phyloP scores from a whole-genome alignment of 208 protist species.

The Leishmania braziliensis region DNA sequence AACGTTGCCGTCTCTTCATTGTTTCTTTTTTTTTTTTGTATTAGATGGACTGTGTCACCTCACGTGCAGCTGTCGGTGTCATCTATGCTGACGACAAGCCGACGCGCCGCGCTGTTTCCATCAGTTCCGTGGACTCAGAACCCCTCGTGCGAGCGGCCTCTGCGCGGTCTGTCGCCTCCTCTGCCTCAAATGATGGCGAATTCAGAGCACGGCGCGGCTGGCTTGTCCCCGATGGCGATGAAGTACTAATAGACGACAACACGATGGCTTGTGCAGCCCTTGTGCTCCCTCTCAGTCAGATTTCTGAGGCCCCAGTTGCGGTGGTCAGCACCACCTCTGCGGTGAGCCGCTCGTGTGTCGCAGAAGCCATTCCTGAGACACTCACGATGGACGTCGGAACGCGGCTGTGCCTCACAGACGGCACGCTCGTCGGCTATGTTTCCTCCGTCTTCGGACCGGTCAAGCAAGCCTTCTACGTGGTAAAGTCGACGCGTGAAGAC shows the following conservation, averaged over 20 bases:
- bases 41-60: slow-evolving; percentile 22
- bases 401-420: slow-evolving; percentile 63
- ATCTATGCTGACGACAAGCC: slow-evolving; percentile 46
- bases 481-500: slow-evolving; percentile 31
- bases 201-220: neutral
- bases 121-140: slow-evolving; percentile 87
- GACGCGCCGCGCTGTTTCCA: slow-evolving; percentile 49
- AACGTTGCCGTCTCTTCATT: too few relatives aligned
- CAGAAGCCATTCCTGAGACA: slow-evolving; percentile 41
- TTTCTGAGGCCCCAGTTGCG: slow-evolving; percentile 67
- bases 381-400: slow-evolving; percentile 72
- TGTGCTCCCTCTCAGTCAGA: slow-evolving; percentile 38
- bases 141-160: slow-evolving; percentile 44
- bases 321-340: slow-evolving; percentile 37
- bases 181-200: neutral
- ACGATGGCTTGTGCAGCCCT: slow-evolving; percentile 5
- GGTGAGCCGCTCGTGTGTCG: slow-evolving; percentile 38
- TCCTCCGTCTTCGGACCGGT: slow-evolving; percentile 73
- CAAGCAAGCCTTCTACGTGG: slow-evolving; percentile 47
- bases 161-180: slow-evolving; percentile 17
- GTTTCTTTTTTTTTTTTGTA: neutral
- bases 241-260: slow-evolving; percentile 20
- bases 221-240: slow-evolving; percentile 25
- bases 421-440: slow-evolving; percentile 53
- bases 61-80: slow-evolving; percentile 15